Conservation (phyloP, 176 grass and related monocot species). For the Eragrostis nindensis region DNA sequence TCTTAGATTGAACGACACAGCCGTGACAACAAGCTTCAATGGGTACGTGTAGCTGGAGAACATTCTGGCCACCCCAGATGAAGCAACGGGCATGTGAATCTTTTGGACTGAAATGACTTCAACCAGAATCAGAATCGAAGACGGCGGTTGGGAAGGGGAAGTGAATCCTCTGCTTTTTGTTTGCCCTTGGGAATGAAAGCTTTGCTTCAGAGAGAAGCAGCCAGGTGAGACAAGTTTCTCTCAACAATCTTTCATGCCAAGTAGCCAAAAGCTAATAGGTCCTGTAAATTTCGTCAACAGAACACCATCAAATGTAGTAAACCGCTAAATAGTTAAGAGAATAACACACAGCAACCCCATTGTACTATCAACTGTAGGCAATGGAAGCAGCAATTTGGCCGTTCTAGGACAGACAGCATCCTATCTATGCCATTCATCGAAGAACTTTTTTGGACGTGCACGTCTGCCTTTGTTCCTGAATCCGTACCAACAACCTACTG, state of each 20-base stretch:
- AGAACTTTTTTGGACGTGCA: constrained; percentile 32
- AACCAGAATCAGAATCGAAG: constrained; percentile 12
- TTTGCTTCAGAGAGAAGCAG: neutral
- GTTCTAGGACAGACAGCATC: constrained; percentile 4
- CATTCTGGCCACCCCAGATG: constrained; percentile 24
- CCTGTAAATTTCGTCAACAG: neutral
- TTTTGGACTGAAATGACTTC: constrained; percentile 28
- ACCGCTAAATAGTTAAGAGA: neutral
- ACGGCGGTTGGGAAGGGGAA: neutral
- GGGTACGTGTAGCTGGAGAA: constrained; percentile 14
- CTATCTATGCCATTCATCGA: neutral
- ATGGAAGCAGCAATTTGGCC: constrained; percentile 9
- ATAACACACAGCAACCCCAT: neutral
- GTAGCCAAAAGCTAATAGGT: neutral
- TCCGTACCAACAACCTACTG: neutral
- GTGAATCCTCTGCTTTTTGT: neutral
- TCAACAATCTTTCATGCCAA: neutral
- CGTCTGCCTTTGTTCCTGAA: constrained; percentile 19
- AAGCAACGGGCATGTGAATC: constrained; percentile 1
- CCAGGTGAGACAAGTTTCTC: neutral
- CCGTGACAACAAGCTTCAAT: neutral
- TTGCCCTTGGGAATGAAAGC: neutral
- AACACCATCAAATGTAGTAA: neutral
- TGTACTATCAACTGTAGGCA: neutral
- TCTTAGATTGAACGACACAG: no score